These are phyloP conservation scores for Tilletia setariae DNA, from an alignment of 1,284 basidiomycete species.

Conservation along the genomic window DNA sequence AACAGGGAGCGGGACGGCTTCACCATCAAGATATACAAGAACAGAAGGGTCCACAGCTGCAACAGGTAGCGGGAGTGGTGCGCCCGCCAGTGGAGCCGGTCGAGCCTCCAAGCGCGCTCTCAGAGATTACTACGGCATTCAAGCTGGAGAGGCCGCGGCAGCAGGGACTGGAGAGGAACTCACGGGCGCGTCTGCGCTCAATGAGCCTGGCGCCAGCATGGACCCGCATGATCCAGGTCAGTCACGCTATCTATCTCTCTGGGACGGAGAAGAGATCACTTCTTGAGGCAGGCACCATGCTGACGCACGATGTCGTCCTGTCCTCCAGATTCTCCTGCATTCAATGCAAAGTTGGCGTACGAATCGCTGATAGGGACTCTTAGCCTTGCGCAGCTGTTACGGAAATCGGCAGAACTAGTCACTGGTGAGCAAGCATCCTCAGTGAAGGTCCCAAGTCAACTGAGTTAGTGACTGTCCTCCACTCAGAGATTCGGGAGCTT, in stretches of 20 bases:
- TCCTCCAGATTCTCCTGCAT: constrained; percentile 5
- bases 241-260: too few relatives aligned
- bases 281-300: not conserved
- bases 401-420: constrained; percentile 34
- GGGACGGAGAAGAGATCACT: not conserved
- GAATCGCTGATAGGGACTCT: constrained; percentile 26
- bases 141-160: constrained; percentile 7
- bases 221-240: constrained; percentile 16
- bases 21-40: not conserved
- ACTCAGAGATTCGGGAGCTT: constrained; percentile 75
- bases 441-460: too few relatives aligned
- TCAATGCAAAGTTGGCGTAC: constrained; percentile 19
- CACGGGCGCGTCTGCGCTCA: not conserved
- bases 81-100: not conserved
- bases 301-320: not conserved
- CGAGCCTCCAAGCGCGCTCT: constrained; percentile 18
- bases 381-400: constrained; percentile 34
- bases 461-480: not conserved
- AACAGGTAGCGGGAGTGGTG: not conserved
- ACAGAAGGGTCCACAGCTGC: not conserved
- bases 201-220: not conserved
- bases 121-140: constrained; percentile 46
- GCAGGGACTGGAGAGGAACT: too few relatives aligned
- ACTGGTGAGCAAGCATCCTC: constrained; percentile 17
- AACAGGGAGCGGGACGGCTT: constrained; percentile 3